phyloP scores from a whole-genome alignment of 2,329 filamentous ascomycete genomes.

The Sporothrix schenckii region DNA sequence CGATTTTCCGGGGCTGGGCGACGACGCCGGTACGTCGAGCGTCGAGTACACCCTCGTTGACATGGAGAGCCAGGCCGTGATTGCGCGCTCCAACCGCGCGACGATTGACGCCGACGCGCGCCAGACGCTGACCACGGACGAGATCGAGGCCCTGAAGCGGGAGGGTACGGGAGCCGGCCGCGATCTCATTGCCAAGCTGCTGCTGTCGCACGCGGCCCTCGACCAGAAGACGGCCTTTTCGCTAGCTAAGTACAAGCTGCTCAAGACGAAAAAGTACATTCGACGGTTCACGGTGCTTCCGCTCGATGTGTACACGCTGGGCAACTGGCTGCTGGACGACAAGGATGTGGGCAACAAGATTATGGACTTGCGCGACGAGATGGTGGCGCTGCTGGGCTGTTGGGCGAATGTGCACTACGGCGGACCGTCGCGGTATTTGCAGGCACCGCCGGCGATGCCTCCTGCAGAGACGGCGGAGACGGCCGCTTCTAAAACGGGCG shows the following conservation, averaged over 20 bases:
- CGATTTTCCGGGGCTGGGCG: constrained; percentile 39
- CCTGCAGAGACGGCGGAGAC: constrained; percentile 36
- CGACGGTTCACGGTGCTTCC: constrained; percentile 83
- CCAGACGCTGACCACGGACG: constrained; percentile 76
- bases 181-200: constrained; percentile 88
- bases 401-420: constrained; percentile 87
- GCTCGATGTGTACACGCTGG: constrained; percentile 75
- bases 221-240: constrained; percentile 95
- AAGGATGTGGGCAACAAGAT: constrained; percentile 74
- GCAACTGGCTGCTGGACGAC: constrained; percentile 76
- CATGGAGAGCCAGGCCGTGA: constrained; percentile 51
- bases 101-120: constrained; percentile 54
- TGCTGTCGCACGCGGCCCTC: constrained; percentile 84
- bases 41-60: constrained; percentile 53
- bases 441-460: constrained; percentile 19
- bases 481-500: not conserved
- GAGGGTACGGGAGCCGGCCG: constrained; percentile 78
- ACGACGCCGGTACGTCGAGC: constrained; percentile 48
- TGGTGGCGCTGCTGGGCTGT: constrained; percentile 76
- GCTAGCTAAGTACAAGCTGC: constrained; percentile 90
- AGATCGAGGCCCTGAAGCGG: constrained; percentile 73
- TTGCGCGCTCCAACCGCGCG: constrained; percentile 61
- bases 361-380: constrained; percentile 84
- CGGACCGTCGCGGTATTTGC: constrained; percentile 43
- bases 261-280: constrained; percentile 93